Base-by-base conservation (phyloP, 345 rosid species). In the Capsella bursapastoris region DNA sequence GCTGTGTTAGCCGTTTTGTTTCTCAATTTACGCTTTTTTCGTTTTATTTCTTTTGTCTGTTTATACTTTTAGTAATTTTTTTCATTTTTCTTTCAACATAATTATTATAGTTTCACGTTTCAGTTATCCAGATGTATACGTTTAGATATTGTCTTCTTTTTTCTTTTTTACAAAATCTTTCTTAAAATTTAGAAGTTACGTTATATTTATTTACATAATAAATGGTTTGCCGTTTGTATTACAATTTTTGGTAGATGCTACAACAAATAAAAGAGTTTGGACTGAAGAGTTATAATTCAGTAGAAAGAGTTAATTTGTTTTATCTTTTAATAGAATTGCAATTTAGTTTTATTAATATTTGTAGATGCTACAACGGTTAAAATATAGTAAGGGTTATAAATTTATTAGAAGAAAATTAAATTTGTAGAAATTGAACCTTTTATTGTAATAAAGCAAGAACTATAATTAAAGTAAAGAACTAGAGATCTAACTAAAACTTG, bases 1-100 rank as follows among this genome's bases (percentile, higher is more conserved):
- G 76, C 64, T 72, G 76, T 52, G 14, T 61, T 72, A 62, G 69
- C 69, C 63, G 55, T 62, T 72, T 63, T 41, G 31, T 50, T 72
- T 72, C 58, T 57, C 66, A 57, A 18, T 8, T 70, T 32, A 25
- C 4, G 27, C 12, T 48, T 47, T 71, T 22, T 45, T 47, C 15
- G 5, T 27, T 67, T 4, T 61, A 2, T 61, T 8, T 28, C 3
- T 3, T 66, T 70, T 57, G 53, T 68, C 52, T 32, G 66, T 35
- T 22, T 48, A 14, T 58, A 56, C 58, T 59, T 71, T 43, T 27
- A 5, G 6, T 55, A 5, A 34, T 8, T 6, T 34, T 34, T 11
- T 53, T n/a, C 38, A n/a, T 14, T 52, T 40, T 53, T 18, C 1
- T 55, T 28, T 3, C 72, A 55, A 43, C 31, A 4, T 70, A 13